phyloP scores from a whole-genome alignment of 345 rosid species.

The Rhodamnia argentea region DNA sequence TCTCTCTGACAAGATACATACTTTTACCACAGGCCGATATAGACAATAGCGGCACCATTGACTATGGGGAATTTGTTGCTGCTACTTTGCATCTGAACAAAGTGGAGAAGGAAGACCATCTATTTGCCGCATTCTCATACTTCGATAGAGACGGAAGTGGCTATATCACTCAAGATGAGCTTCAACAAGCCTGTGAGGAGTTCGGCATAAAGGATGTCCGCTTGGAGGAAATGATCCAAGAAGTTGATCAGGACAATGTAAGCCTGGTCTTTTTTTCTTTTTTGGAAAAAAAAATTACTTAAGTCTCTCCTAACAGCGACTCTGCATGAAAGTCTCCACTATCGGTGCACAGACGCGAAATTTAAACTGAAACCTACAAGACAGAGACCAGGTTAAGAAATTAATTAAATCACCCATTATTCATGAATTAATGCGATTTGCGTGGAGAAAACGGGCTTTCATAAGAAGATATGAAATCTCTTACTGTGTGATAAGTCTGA shows the following conservation, averaged over 20 bases:
- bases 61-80: constrained; percentile 65
- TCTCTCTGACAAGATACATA: not conserved
- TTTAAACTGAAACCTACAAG: not conserved
- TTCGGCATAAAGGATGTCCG: constrained; percentile 40
- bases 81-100: constrained; percentile 63
- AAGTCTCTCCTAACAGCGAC: not conserved
- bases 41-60: constrained; percentile 60
- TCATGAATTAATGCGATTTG: not conserved
- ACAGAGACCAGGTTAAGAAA: not conserved
- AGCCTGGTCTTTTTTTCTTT: constrained; percentile 3
- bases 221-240: constrained; percentile 45
- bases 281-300: not conserved
- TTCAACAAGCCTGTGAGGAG: constrained; percentile 59
- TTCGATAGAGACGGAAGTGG: constrained; percentile 70
- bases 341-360: not conserved
- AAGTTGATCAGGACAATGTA: constrained; percentile 71
- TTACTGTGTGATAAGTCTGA: not conserved
- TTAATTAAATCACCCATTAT: not conserved
- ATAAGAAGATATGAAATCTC: not conserved
- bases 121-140: constrained; percentile 54
- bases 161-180: constrained; percentile 57
- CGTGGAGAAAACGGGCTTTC: not conserved
- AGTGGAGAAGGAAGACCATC: constrained; percentile 42
- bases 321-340: too few species aligned
- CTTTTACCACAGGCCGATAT: constrained; percentile 49